Conservation (phyloP, 2,329 filamentous ascomycete genomes). For the Verticillium dahliae region DNA sequence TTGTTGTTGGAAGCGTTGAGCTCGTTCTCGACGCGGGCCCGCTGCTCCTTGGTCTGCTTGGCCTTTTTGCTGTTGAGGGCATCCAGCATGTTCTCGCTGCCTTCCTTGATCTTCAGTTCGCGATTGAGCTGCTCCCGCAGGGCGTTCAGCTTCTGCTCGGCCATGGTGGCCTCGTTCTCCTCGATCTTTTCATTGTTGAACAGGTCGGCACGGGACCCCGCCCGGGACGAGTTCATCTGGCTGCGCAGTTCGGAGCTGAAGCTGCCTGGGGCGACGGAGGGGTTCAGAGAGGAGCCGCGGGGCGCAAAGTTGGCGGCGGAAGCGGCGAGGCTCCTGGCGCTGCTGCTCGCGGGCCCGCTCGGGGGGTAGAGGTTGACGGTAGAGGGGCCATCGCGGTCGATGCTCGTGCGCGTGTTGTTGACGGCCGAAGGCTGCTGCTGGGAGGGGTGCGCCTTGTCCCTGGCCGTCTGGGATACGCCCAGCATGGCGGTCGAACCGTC, state of each 20-base stretch:
- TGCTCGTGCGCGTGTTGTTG: conserved; percentile 36
- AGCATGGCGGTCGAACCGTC: conserved; percentile 33
- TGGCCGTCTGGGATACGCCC: conserved; percentile 46
- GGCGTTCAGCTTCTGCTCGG: conserved; percentile 67
- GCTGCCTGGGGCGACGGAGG: conserved; percentile 69
- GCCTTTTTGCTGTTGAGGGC: conserved; percentile 90
- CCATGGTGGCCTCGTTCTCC: conserved; percentile 51
- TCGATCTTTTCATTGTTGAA: conserved; percentile 52
- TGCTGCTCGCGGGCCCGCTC: conserved; percentile 10
- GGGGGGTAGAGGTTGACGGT: conserved; percentile 39
- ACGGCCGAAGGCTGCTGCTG: conserved; percentile 31
- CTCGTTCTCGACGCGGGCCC: conserved; percentile 75
- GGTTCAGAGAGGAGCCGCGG: conserved; percentile 63
- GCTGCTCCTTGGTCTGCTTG: conserved; percentile 87
- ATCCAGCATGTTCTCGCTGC: conserved; percentile 95
- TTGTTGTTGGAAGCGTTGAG: conserved; percentile 78
- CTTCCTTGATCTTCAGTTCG: conserved; percentile 96
- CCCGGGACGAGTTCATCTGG: conserved; percentile 58
- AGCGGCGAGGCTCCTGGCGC: conserved; percentile 38
- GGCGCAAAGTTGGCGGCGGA: conserved; percentile 57
- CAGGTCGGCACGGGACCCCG: conserved; percentile 49
- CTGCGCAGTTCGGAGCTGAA: conserved; percentile 85
- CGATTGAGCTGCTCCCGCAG: conserved; percentile 84
- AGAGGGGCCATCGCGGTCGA: conserved; percentile 46
- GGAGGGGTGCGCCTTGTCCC: conserved; percentile 43